Conservation (phyloP, 805 yeast genomes). For the Starmerella khaoyaiensis region DNA sequence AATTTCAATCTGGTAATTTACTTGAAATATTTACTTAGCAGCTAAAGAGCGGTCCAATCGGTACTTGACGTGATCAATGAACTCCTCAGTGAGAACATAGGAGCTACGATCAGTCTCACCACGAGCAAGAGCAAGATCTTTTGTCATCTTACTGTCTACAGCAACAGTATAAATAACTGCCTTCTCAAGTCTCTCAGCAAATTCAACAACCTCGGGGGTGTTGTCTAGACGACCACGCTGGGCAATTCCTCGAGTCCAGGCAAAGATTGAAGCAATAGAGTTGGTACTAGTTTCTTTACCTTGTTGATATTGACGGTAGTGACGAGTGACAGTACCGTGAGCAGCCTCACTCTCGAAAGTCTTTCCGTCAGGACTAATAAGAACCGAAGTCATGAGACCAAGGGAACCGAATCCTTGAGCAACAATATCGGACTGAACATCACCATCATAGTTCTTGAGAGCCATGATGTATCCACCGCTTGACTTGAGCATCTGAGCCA, state of each 20-base stretch:
- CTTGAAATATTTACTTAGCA: no score
- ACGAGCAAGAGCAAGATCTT: slow-evolving; percentile 81
- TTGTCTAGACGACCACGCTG: slow-evolving; percentile 85
- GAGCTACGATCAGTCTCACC: slow-evolving; percentile 73
- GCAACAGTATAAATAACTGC: slow-evolving; percentile 81
- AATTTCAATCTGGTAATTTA: no score
- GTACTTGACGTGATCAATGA: slow-evolving; percentile 65
- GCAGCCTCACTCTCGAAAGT: slow-evolving; percentile 96
- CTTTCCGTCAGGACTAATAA: slow-evolving; percentile 92
- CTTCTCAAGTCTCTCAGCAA: slow-evolving; percentile 65
- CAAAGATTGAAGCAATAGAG: slow-evolving; percentile 92
- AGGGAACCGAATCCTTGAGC: slow-evolving; percentile 97
- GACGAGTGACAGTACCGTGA: slow-evolving; percentile 98
- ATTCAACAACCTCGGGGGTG: slow-evolving; percentile 72
- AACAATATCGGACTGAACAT: slow-evolving; percentile 89
- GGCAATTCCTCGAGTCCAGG: slow-evolving; percentile 88
- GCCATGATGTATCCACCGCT: slow-evolving; percentile 92
- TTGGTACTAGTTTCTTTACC: slow-evolving; percentile 96
- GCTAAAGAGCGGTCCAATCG: slow-evolving; percentile 36
- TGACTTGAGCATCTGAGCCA: slow-evolving; percentile 95
- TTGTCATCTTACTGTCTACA: slow-evolving; percentile 81
- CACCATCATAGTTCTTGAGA: slow-evolving; percentile 96
- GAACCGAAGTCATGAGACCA: slow-evolving; percentile 95
- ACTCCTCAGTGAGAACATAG: slow-evolving; percentile 86
- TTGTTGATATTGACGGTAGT: slow-evolving; percentile 87